Percentiles rank a stretch among this genome's conserved stretches.
These are phyloP conservation scores for Thielaviopsis populi DNA, from an alignment of 2,329 filamentous ascomycete genomes.

Conservation along the genomic window DNA sequence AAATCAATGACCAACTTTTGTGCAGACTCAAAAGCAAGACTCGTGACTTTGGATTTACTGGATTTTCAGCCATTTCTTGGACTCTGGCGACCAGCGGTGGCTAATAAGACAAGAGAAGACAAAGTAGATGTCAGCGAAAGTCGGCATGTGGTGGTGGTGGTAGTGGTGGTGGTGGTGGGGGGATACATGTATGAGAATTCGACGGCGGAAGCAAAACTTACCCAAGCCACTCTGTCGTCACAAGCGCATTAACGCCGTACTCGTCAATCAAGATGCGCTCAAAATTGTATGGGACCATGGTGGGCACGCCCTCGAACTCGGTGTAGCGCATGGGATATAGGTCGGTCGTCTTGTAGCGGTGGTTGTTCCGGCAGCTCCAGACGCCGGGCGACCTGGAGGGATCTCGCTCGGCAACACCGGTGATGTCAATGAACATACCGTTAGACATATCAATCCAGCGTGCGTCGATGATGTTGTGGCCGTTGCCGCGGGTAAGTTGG, in stretches of 20 bases:
- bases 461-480: conserved; percentile 68
- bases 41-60: conserved; percentile 16
- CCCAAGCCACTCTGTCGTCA: conserved; percentile 46
- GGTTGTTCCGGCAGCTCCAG: conserved; percentile 69
- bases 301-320: conserved; percentile 58
- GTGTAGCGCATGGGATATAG: conserved; percentile 62
- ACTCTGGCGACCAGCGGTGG: conserved; percentile 43
- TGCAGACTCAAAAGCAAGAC: not conserved
- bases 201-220: conserved; percentile 28
- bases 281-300: conserved; percentile 54
- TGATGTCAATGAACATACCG: conserved; percentile 74
- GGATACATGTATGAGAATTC: too few relatives aligned
- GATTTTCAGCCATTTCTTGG: conserved; percentile 44
- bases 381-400: conserved; percentile 43
- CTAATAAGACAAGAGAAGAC: conserved; percentile 27
- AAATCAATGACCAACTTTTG: not conserved
- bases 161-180: too few relatives aligned
- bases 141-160: too few relatives aligned
- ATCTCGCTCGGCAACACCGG: conserved; percentile 55
- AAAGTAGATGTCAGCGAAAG: conserved; percentile 5
- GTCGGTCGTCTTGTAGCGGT: conserved; percentile 54
- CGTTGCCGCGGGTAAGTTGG: conserved; percentile 47
- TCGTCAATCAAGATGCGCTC: conserved; percentile 51
- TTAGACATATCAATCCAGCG: conserved; percentile 66
- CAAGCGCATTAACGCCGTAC: conserved; percentile 47